phyloP scores from a whole-genome alignment of 441 rosid genomes.

The Gossypium schwendimanii region DNA sequence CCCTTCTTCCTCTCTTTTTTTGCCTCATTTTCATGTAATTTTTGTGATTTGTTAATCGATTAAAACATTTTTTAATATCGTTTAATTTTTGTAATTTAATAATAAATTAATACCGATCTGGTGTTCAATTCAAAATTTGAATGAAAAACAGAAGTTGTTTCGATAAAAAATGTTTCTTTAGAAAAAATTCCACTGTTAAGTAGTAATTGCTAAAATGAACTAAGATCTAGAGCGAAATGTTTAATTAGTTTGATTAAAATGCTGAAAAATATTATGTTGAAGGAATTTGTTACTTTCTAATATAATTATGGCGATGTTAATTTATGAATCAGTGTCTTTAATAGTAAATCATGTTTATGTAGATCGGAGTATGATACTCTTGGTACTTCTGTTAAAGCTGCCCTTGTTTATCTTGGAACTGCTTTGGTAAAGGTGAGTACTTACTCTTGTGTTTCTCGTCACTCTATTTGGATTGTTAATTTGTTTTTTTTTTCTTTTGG shows the following conservation, averaged over 20 bases:
- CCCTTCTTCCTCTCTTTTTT: neutral
- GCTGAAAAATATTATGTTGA: neutral
- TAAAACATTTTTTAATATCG: neutral
- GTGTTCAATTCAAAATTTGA: no score
- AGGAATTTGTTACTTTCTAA: neutral
- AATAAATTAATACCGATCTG: no score
- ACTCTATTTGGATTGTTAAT: neutral
- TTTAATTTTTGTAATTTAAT: neutral
- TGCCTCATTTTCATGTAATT: neutral
- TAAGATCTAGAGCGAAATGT: neutral
- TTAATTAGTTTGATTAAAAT: neutral
- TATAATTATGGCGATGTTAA: neutral
- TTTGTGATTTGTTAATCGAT: neutral
- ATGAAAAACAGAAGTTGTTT: no score
- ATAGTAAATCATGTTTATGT: slow-evolving; percentile 9
- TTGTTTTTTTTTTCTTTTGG: neutral
- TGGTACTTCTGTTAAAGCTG: slow-evolving; percentile 78
- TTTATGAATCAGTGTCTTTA: neutral
- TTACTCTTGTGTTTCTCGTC: no score
- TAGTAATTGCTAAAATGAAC: neutral
- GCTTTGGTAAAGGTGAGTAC: slow-evolving; percentile 58
- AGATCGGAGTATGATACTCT: slow-evolving; percentile 92
- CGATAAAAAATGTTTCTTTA: no score
- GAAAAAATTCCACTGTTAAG: no score
- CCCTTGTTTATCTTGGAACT: slow-evolving; percentile 78